Evolutionary conservation across 2,329 filamentous ascomycete genomes (phyloP), one percentile per base, ranked within the genome.

Genomic region (Fusarium protoensiforme): DNA sequence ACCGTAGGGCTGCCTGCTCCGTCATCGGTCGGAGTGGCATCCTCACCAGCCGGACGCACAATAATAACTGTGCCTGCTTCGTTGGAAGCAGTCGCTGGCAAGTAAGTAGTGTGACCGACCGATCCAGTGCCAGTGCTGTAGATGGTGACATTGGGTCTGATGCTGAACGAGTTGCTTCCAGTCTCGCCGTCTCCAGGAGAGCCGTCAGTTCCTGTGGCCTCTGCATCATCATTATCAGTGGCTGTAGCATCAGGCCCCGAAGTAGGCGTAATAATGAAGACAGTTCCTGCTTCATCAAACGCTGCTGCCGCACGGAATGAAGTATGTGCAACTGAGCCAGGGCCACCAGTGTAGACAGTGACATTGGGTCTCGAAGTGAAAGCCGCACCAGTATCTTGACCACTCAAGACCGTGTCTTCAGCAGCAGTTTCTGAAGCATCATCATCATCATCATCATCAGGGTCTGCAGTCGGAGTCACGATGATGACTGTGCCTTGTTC

Each of bases 221-320:
- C 29, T 22, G 13, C 5, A 6, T 31, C 16, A 2, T 20, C 27
- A 31, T 13, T n/a, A 41, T 41, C 38, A 6, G 46, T n/a, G 1
- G 13, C 29, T 9, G 33, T 46, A 0, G 13, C 27, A 14, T 22
- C 27, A 10, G 31, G 18, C 3, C 43, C 64, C 8, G 33, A 7
- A 7, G 65, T 65, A 13, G 68, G 68, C 1, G 67, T 69, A 36
- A 69, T 53, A 3, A 70, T 35, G 2, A 65, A 18, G 4, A 70
- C 8, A 2, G 66, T 70, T 18, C 61, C 68, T 13, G 29, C 13
- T 16, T 65, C 59, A 1, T 39, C 59, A 0, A 59, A 64, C 22
- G 3, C 57, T 1, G 68, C 66, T 3, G 61, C 41, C 4, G 68
- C 36, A 2, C 61, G 36, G 4, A 69, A 71, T 2, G 48, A 10